phyloP scores from a whole-genome alignment of 75 land plant genomes.

The Pseudotsuga menziesii region DNA sequence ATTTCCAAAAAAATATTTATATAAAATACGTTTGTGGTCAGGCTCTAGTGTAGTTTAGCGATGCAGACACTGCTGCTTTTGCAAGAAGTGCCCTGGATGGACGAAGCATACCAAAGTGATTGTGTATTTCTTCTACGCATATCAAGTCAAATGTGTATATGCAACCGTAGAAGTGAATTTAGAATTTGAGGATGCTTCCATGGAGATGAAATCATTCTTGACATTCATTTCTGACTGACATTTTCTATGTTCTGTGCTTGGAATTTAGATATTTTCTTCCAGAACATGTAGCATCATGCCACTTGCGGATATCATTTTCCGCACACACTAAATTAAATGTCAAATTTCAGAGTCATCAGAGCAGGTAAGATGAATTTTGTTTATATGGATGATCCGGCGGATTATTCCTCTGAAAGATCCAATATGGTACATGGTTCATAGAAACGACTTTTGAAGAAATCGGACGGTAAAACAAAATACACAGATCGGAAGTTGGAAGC shows the following conservation, averaged over 20 bases:
- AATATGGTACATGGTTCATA: too few species aligned
- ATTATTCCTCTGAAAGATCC: too few species aligned
- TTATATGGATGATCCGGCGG: background rate
- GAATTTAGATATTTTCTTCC: constrained; percentile 62
- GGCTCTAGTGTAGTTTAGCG: constrained; percentile 72
- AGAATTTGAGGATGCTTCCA: background rate
- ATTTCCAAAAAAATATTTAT: too few species aligned
- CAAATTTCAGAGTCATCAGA: constrained; percentile 77
- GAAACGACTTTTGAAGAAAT: too few species aligned
- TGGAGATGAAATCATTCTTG: background rate
- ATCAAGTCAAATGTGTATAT: background rate
- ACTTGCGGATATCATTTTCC: constrained; percentile 63
- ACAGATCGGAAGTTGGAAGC: too few species aligned
- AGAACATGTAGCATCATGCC: constrained; percentile 52
- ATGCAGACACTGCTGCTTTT: constrained; percentile 59
- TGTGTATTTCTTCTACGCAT: background rate
- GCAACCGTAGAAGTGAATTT: background rate
- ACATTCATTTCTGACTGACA: background rate
- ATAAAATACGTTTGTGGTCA: constrained; percentile 6
- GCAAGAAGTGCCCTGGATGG: constrained; percentile 70
- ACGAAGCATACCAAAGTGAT: constrained; percentile 74
- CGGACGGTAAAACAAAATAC: too few species aligned
- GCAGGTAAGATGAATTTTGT: constrained; percentile 42
- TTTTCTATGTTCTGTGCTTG: background rate
- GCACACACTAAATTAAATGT: constrained; percentile 74